phyloP scores from a whole-genome alignment of 1,284 basidiomycete genomes.

The Apiotrichum brassicae region DNA sequence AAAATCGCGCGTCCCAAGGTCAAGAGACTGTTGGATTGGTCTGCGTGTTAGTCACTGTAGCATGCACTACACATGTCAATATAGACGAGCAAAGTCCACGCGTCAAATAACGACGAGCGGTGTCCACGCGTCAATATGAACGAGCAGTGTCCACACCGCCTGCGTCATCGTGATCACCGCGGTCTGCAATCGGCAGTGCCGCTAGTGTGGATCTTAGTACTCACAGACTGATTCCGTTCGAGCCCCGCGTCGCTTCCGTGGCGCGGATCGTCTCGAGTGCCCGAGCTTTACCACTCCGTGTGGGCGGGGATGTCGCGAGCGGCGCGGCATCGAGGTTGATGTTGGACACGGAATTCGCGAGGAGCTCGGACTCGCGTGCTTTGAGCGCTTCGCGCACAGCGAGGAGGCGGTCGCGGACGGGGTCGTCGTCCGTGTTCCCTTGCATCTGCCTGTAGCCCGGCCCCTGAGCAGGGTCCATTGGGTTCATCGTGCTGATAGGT shows the following conservation, averaged over 20 bases:
- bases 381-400: constrained; percentile 25
- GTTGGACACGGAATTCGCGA: constrained; percentile 16
- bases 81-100: too few relatives aligned
- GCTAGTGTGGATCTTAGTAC: too few relatives aligned
- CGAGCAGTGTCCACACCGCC: too few relatives aligned
- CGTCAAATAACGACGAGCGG: not conserved
- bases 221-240: constrained; percentile 31
- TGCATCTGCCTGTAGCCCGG: too few relatives aligned
- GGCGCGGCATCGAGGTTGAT: constrained; percentile 2
- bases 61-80: too few relatives aligned
- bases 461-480: too few relatives aligned
- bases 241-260: constrained; percentile 19
- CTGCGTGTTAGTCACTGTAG: too few relatives aligned
- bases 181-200: too few relatives aligned
- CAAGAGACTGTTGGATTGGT: constrained; percentile 29
- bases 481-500: too few relatives aligned
- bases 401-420: constrained; percentile 31
- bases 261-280: constrained; percentile 30
- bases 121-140: not conserved
- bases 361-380: constrained; percentile 34
- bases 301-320: constrained; percentile 2
- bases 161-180: too few relatives aligned
- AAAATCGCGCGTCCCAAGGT: constrained; percentile 33
- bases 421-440: constrained; percentile 15
- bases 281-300: constrained; percentile 27